Conservation (phyloP, 75 land plant species). For the Sequoia sempervirens region DNA sequence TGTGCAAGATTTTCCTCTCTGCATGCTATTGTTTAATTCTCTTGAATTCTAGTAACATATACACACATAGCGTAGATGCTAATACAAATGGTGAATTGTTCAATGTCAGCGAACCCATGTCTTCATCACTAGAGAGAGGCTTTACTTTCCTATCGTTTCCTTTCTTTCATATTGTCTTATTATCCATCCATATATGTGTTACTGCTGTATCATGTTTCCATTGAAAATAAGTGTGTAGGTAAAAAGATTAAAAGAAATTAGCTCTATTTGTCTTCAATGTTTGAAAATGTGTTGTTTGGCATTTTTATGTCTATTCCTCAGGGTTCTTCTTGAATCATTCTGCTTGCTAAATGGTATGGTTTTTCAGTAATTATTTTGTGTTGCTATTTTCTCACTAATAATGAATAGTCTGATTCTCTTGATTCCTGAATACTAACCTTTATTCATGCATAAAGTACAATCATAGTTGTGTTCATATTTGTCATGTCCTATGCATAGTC, state of each 20-base stretch:
- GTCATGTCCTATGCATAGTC: not conserved
- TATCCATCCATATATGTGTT: not conserved
- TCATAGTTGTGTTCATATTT: not conserved
- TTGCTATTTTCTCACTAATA: not conserved
- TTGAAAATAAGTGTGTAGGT: not conserved
- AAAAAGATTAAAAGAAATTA: not conserved
- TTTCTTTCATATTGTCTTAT: not conserved
- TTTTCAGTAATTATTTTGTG: not conserved
- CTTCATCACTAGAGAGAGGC: not conserved
- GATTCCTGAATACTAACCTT: not conserved
- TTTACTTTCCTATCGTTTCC: not conserved
- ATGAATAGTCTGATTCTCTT: not conserved
- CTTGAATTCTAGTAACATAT: not conserved
- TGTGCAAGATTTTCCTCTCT: not conserved
- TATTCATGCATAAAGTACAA: not conserved
- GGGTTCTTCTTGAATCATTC: not conserved
- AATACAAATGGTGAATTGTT: not conserved
- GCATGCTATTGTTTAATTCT: not conserved
- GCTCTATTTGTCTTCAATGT: not conserved
- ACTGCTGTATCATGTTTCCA: not conserved
- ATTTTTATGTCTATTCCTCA: not conserved
- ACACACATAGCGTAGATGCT: not conserved
- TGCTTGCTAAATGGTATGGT: not conserved
- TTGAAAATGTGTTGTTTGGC: conserved; percentile 1
- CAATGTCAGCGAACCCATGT: not conserved